Conservation (phyloP, 306 rosid species). For the Cercis canadensis region DNA sequence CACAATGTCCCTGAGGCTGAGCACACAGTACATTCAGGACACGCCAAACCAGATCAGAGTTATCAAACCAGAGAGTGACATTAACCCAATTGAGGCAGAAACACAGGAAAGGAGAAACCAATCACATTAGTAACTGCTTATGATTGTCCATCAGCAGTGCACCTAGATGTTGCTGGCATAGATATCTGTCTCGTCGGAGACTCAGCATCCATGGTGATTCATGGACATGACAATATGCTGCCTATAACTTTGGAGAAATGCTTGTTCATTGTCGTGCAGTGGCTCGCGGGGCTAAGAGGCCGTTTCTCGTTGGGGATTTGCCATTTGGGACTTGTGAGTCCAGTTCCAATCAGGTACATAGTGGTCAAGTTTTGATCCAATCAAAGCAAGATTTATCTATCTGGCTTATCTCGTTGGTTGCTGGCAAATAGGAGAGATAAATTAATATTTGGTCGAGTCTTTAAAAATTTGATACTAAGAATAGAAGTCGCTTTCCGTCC, state of each 20-base stretch:
- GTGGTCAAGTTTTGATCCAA: neutral
- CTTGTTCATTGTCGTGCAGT: slow-evolving; percentile 87
- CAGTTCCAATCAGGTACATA: slow-evolving; percentile 63
- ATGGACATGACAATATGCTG: slow-evolving; percentile 82
- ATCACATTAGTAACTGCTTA: slow-evolving; percentile 90
- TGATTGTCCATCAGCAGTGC: slow-evolving; percentile 87
- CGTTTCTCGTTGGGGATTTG: slow-evolving; percentile 84
- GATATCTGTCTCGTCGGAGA: slow-evolving; percentile 86
- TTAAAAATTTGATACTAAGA: too few species aligned
- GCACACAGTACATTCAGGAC: slow-evolving; percentile 81
- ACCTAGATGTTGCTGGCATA: slow-evolving; percentile 66
- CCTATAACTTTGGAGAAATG: slow-evolving; percentile 77
- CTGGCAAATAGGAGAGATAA: slow-evolving; percentile 4
- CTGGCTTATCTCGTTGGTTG: slow-evolving; percentile 12
- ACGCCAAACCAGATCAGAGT: slow-evolving; percentile 60
- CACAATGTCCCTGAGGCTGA: slow-evolving; percentile 85
- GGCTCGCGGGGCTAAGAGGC: slow-evolving; percentile 81
- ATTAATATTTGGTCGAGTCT: neutral
- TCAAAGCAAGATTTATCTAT: neutral
- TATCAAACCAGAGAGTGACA: slow-evolving; percentile 69
- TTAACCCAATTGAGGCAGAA: slow-evolving; percentile 61
- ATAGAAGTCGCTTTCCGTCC: too few species aligned
- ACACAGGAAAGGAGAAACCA: slow-evolving; percentile 62
- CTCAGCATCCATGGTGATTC: slow-evolving; percentile 94
- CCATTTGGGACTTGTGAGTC: slow-evolving; percentile 87